Evolutionary conservation across 805 yeast genomes (phyloP).

Genomic region (Zygotorulaspora florentina): DNA sequence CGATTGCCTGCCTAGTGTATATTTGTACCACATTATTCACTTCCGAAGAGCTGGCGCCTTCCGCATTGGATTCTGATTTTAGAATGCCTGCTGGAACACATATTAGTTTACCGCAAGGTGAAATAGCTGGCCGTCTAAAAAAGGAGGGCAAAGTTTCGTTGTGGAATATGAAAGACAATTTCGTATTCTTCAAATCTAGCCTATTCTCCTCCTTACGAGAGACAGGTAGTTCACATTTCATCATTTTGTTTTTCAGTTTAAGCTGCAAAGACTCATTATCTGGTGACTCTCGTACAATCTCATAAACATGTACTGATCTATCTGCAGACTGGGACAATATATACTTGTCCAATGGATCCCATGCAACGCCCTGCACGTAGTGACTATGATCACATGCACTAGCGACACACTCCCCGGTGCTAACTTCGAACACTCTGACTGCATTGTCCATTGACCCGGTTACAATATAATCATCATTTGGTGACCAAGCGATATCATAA

Average conservation of each 20-base stretch:
- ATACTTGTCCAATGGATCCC: constrained; percentile 85
- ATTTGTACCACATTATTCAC: constrained; percentile 69
- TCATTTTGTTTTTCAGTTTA: constrained; percentile 39
- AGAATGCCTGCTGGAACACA: constrained; percentile 74
- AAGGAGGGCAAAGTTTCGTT: constrained; percentile 87
- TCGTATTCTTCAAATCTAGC: constrained; percentile 25
- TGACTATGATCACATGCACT: constrained; percentile 59
- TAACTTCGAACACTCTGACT: constrained; percentile 60
- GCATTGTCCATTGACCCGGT: constrained; percentile 91
- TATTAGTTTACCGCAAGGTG: constrained; percentile 84
- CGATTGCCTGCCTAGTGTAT: constrained; percentile 64
- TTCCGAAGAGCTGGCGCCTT: constrained; percentile 27
- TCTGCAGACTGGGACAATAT: constrained; percentile 90
- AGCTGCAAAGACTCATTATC: constrained; percentile 17
- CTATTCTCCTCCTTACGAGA: constrained; percentile 12
- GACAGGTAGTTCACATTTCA: constrained; percentile 56
- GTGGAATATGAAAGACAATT: constrained; percentile 57
- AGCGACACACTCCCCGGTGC: constrained; percentile 51
- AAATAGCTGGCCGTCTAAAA: constrained; percentile 77
- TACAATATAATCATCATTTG: constrained; percentile 68
- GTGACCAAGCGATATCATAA: constrained; percentile 92
- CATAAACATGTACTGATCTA: constrained; percentile 69
- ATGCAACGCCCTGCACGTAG: constrained; percentile 91
- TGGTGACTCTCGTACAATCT: constrained; percentile 15
- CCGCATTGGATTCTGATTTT: constrained; percentile 29